phyloP scores from a whole-genome alignment of 2,329 filamentous ascomycete genomes.

The Diaporthe longicolla region DNA sequence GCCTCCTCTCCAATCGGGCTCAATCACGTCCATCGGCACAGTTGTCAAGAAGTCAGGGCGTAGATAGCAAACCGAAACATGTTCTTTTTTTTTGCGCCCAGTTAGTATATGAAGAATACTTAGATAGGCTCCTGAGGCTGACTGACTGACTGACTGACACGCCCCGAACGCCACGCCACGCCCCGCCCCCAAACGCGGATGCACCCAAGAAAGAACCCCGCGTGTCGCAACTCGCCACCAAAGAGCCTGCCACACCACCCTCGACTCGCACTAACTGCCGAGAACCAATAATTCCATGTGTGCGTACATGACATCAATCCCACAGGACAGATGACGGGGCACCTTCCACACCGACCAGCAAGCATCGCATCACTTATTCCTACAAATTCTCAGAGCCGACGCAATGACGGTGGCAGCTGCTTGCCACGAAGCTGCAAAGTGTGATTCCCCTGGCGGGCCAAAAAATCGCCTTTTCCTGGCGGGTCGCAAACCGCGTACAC shows the following conservation, averaged over 20 bases:
- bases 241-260: too few relatives aligned
- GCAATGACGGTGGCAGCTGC: neutral
- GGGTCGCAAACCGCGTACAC: neutral
- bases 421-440: neutral
- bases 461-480: neutral
- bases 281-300: neutral
- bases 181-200: too few relatives aligned
- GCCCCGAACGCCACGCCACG: too few relatives aligned
- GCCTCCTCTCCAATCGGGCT: too few relatives aligned
- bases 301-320: neutral
- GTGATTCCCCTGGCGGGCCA: neutral
- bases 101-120: too few relatives aligned
- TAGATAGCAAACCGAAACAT: neutral
- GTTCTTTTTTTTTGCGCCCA: too few relatives aligned
- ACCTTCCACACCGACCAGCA: neutral
- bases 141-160: neutral
- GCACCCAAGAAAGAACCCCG: too few relatives aligned
- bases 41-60: neutral
- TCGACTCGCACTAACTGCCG: neutral
- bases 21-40: too few relatives aligned
- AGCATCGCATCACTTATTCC: conserved; percentile 1
- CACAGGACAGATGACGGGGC: neutral
- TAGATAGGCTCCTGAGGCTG: too few relatives aligned
- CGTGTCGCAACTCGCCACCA: too few relatives aligned
- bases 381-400: conserved; percentile 16